phyloP scores from a whole-genome alignment of 768 basidiomycete species.

The Xerocomellus chrysenteron region DNA sequence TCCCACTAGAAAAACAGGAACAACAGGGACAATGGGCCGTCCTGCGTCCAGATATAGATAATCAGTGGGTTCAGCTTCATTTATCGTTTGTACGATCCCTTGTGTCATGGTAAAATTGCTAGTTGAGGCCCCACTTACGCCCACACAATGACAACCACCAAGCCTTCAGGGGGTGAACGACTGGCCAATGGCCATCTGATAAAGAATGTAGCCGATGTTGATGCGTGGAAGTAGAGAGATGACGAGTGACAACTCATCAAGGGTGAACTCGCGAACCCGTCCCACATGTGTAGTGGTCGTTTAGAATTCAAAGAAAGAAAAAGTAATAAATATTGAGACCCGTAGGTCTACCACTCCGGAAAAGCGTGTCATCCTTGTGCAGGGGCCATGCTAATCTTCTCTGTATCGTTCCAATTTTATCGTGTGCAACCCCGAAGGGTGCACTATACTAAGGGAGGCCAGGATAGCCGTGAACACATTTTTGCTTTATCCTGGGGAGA shows the following conservation, averaged over 20 bases:
- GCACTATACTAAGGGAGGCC: slow-evolving; percentile 31
- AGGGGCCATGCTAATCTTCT: slow-evolving; percentile 99
- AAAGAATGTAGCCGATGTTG: background rate
- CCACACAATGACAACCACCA: background rate
- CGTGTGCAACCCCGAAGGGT: slow-evolving; percentile 93
- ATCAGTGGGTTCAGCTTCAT: no score
- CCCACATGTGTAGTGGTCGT: no score
- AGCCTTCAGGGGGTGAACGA: background rate
- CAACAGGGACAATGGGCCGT: no score
- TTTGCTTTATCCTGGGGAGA: slow-evolving; percentile 22
- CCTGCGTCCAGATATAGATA: no score
- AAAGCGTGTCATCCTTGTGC: slow-evolving; percentile 99
- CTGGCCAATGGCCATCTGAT: background rate
- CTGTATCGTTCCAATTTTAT: slow-evolving; percentile 99
- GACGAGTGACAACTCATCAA: background rate
- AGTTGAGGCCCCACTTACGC: no score
- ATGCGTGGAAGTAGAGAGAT: background rate
- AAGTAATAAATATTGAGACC: slow-evolving; percentile 41
- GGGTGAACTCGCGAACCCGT: no score
- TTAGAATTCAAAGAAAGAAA: slow-evolving; percentile 2
- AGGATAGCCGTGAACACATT: slow-evolving; percentile 1
- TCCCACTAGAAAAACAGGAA: no score
- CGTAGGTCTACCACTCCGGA: slow-evolving; percentile 78
- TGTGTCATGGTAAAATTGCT: no score
- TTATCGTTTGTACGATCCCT: no score